Conservation (phyloP, 2,329 filamentous ascomycete species). For the Didymella pomorum region DNA sequence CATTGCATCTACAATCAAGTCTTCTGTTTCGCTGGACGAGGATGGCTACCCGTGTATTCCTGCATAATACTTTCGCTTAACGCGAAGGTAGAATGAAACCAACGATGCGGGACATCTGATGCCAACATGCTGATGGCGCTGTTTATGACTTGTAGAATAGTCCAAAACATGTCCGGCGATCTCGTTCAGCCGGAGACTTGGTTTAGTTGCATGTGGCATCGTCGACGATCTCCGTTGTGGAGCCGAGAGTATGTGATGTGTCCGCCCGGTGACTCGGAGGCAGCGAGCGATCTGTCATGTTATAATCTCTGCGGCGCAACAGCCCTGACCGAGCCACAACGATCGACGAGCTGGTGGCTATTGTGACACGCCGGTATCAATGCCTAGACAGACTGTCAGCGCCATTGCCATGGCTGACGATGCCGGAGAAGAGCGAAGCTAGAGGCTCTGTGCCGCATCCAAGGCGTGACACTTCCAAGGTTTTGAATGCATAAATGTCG, state of each 20-base stretch:
- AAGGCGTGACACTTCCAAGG: background rate
- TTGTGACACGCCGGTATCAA: constrained; percentile 1
- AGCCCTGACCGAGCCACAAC: background rate
- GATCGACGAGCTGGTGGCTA: background rate
- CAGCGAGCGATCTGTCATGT: background rate
- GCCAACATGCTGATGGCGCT: background rate
- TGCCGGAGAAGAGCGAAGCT: background rate
- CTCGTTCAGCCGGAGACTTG: background rate
- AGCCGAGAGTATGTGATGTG: background rate
- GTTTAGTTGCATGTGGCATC: background rate
- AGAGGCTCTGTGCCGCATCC: background rate
- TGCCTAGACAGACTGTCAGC: background rate
- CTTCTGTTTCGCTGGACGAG: too few relatives aligned
- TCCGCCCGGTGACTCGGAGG: background rate
- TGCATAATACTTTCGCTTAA: background rate
- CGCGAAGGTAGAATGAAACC: background rate
- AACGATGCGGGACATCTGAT: constrained; percentile 1
- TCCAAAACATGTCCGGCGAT: background rate
- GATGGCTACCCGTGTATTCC: background rate
- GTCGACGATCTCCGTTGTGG: background rate
- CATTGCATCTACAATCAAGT: background rate
- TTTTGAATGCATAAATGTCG: background rate
- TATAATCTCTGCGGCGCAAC: background rate
- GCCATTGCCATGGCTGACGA: background rate
- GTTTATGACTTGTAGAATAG: constrained; percentile 7